These are phyloP conservation scores for Alternaria angustiovoidea DNA, from an alignment of 2,329 filamentous ascomycete species.

Conservation along the genomic window DNA sequence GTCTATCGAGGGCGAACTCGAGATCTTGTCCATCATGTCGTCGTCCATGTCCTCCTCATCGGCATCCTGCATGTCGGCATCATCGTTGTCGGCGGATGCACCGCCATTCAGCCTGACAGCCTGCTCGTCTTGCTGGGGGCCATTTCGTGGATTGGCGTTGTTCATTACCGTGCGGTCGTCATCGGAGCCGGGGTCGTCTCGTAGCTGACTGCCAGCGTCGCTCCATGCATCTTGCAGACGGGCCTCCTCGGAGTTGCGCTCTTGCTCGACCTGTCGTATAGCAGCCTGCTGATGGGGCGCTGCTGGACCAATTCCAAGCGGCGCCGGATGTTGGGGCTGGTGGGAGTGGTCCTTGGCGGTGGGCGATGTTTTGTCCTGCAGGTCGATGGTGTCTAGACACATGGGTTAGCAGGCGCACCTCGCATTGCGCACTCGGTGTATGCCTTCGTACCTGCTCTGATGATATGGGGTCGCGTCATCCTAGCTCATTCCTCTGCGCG, in stretches of 20 bases:
- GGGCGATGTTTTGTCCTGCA: constrained; percentile 83
- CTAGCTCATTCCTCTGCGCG: constrained; percentile 46
- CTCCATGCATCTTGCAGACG: constrained; percentile 65
- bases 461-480: constrained; percentile 65
- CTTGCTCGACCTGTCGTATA: constrained; percentile 79
- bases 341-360: constrained; percentile 83
- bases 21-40: constrained; percentile 98
- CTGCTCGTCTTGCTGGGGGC: constrained; percentile 41
- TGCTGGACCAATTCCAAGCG: constrained; percentile 63
- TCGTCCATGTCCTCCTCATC: constrained; percentile 77
- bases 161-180: constrained; percentile 56
- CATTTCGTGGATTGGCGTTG: constrained; percentile 25
- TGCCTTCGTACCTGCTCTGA: constrained; percentile 60
- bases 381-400: constrained; percentile 84
- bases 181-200: constrained; percentile 66
- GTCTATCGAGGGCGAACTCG: constrained; percentile 97
- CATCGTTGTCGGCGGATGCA: constrained; percentile 51
- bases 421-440: background rate
- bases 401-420: constrained; percentile 33
- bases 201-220: constrained; percentile 48
- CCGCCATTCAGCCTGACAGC: constrained; percentile 47
- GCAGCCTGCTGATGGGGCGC: constrained; percentile 87
- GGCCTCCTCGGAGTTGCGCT: constrained; percentile 75
- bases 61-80: constrained; percentile 67
- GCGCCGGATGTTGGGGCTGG: constrained; percentile 61